Evolutionary conservation across 495 filamentous ascomycete species (phyloP), one percentile per base, ranked within the genome.

Genomic region (Aspergillus diversus): DNA sequence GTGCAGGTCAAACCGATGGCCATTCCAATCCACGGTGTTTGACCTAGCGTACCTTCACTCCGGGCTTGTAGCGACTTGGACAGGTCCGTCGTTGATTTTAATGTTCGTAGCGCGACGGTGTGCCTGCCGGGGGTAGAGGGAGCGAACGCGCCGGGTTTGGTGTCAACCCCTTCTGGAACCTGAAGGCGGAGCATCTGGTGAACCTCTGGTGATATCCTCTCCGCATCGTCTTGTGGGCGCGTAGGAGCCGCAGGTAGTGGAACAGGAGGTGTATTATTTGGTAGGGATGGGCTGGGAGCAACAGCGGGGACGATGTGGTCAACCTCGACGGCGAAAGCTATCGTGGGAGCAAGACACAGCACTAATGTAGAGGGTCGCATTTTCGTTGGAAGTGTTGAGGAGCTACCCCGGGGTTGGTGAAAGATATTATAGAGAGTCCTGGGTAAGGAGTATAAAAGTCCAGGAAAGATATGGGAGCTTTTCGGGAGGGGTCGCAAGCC

Each of bases 11-110:
- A 55, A 32, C 79, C 79, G 54, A 81, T 78, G 15, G 75, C 79
- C 78, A 80, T 80, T 31, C 79, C 79, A 55, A 80, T 79, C 79
- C 79, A 81, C 34, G 79, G 79, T 0, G 79, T 77, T 60, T 81
- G 77, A 27, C 79, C 79, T 0, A 81, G 68, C 9, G 73, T 75
- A 33, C 79, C 79, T 62, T 81, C 79, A 59, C 77, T 81, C 61
- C 79, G 70, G 42, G 71, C 76, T 55, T 70, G 71, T 46, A 76
- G 71, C 9, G 74, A 57, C 49, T 68, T 68, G 35, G 64, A 69
- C 15, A 64, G 35, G 15, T 64, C 63, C 27, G 65, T 46, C 1
- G 68, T 56, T 17, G 65, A 51, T n/a, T 60, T 68, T n/a, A 69
- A 59, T 21, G 64, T 63, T 50, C 69, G 65, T 34, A 72, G 48